Evolutionary conservation across 2,329 filamentous ascomycete genomes (phyloP), one percentile per base, ranked within the genome.

Genomic region (Hypoxylon sp.): DNA sequence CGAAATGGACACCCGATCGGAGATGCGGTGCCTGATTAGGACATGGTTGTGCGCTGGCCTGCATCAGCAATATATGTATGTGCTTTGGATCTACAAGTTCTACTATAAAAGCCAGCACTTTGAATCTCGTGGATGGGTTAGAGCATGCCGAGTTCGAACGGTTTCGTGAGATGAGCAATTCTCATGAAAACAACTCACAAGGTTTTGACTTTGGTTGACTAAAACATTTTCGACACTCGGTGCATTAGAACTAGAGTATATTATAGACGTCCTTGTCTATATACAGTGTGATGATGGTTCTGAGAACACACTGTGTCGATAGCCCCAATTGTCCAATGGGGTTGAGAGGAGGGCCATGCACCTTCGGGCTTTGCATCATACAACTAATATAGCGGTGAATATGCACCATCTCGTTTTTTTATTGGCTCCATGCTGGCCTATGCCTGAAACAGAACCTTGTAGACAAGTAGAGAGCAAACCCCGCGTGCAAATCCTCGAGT

Each of bases 381-480:
- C 51, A 45, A n/a, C 37, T 41, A 54, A 55, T 57, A 34, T 29
- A 51, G 55, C 55, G 55, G 55, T 59, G 51, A 52, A 35, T 29
- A 50, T 44, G 30, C 36, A 49, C 21, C 20, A 23, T 49, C 43
- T 21, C 17, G 11, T 17, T 34, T 44, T 30, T 42, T 42, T 32
- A 44, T 42, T 29, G 26, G 25, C 34, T 51, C 47, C 50, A 37
- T 41, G 49, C 45, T 57, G 41, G 55, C 32, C 21, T 50, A 49
- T 40, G 38, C 38, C 25, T 49, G 55, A 55, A 58, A 58, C 51
- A 49, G 38, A 16, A 43, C 35, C 44, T 34, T 13, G 38, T 34
- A 15, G 20, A 16, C 16, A 41, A n/a, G 16, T 26, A 41, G 9
- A 26, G 15, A 13, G 15, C 9, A 30, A 30, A 50, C 46, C 43